These are phyloP conservation scores for Talaromyces ruber DNA, from an alignment of 495 filamentous ascomycete species.

Conservation along the genomic window DNA sequence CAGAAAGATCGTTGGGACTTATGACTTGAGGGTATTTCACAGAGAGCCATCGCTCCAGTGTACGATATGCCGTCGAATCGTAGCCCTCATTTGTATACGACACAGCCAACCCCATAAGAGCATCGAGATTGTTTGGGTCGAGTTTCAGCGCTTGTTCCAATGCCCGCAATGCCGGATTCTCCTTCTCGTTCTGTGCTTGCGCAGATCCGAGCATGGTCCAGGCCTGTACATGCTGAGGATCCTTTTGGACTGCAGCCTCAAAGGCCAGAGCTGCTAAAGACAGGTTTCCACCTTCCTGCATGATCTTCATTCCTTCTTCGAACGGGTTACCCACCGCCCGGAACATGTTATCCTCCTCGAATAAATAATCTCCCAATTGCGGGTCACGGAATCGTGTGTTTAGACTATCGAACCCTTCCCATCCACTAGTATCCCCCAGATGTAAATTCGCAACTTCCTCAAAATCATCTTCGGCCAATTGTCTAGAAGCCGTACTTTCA, in stretches of 20 bases:
- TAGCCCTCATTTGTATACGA: conserved; percentile 99
- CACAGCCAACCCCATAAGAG: conserved; percentile 91
- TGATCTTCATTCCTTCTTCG: conserved; percentile 81
- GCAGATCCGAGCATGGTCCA: conserved; percentile 87
- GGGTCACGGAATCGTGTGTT: conserved; percentile 58
- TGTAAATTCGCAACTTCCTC: conserved; percentile 46
- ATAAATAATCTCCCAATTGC: conserved; percentile 79
- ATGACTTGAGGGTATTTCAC: conserved; percentile 84
- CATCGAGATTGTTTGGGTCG: conserved; percentile 76
- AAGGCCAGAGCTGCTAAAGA: conserved; percentile 94
- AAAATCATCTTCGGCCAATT: conserved; percentile 54
- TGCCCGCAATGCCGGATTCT: conserved; percentile 94
- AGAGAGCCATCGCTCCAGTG: conserved; percentile 90
- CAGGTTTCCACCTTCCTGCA: conserved; percentile 86
- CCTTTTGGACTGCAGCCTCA: conserved; percentile 87
- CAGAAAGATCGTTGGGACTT: conserved; percentile 54
- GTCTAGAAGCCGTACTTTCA: conserved; percentile 62
- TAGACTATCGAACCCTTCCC: conserved; percentile 61
- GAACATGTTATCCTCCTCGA: conserved; percentile 90
- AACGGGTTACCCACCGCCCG: conserved; percentile 69
- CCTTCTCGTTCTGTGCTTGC: conserved; percentile 98
- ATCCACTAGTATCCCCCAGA: conserved; percentile 59
- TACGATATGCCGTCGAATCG: conserved; percentile 92
- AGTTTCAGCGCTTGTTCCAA: conserved; percentile 85
- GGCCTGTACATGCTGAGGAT: conserved; percentile 77